phyloP scores from a whole-genome alignment of 495 filamentous ascomycete species.

The Penicillium flavigenum region DNA sequence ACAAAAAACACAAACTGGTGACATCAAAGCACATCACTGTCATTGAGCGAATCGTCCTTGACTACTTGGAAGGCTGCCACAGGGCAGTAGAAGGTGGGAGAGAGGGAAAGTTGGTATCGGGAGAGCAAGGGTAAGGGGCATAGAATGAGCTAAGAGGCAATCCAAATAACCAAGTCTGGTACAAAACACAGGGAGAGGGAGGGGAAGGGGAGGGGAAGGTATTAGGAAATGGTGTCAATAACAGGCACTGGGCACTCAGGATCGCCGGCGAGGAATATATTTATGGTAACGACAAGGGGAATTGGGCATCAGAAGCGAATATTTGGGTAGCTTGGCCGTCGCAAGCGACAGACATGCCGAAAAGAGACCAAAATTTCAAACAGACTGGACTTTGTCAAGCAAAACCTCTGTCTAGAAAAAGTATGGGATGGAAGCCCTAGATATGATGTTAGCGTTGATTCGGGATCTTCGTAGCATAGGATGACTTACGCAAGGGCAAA shows the following conservation, averaged over 20 bases:
- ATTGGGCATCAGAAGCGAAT: constrained; percentile 15
- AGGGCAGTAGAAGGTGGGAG: constrained; percentile 3
- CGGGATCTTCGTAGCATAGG: neutral
- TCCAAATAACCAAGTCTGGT: constrained; percentile 5
- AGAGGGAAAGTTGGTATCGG: constrained; percentile 7
- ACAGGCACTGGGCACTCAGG: constrained; percentile 20
- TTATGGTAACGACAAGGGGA: constrained; percentile 33
- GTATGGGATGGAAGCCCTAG: constrained; percentile 48
- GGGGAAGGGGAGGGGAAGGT: constrained; percentile 12
- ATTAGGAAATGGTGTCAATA: constrained; percentile 22
- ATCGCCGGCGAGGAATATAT: constrained; percentile 31
- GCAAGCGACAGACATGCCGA: constrained; percentile 8
- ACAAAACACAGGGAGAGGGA: neutral
- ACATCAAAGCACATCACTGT: constrained; percentile 13
- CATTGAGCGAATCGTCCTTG: constrained; percentile 12
- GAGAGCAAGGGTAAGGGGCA: neutral
- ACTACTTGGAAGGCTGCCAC: constrained; percentile 3
- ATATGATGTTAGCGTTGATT: constrained; percentile 22
- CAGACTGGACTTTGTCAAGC: neutral
- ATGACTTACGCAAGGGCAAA: constrained; percentile 82
- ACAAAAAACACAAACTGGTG: constrained; percentile 2
- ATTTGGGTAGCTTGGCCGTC: constrained; percentile 11
- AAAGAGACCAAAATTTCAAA: neutral
- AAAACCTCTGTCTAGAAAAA: constrained; percentile 38
- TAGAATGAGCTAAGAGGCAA: neutral